Base-by-base conservation (phyloP, 176 grass and related monocot genomes). In the Aegilops longissima region DNA sequence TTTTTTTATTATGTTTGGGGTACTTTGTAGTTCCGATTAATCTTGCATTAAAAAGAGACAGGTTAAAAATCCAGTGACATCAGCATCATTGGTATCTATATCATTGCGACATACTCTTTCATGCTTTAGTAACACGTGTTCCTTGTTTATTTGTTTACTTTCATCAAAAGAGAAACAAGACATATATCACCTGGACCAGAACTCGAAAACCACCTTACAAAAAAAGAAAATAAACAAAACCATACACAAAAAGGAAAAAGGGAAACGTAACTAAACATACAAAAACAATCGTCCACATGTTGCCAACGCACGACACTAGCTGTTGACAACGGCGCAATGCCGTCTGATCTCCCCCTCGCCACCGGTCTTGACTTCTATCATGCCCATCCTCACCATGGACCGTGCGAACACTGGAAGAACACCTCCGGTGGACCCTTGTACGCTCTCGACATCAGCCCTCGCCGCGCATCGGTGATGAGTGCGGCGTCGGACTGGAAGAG, bases 401-500 rank as follows among this genome's bases (percentile, higher is more conserved):
- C 90, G 5, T 7, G 88, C 92, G 31, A 99, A 99, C 18, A 87
- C 90, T 83, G 39, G 76, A 91, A 92, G 86, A 99, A 99, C 10
- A 85, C 56, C n/a, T 89, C 86, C 1, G 64, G 38, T 7, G 81
- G 81, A 14, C 84, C 52, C 21, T 34, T 49, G 0, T 0, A 96
- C 75, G 73, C 68, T 78, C 34, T 65, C 44, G 66, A 99, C 81
- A 33, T 85, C 80, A 42, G 82, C 84, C 72, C 29, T 84, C 4
- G 90, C 42, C 3, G 86, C 0, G 88, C 38, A 73, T 93, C 79
- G 0, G 88, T 96, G 80, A 96, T 76, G 1, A 96, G 89, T 36
- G 97, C 80, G 4, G 92, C 90, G 72, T 99, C 97, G 3, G 97
- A 99, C 70, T 90, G 82, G 84, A 99, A 94, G 9, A 99, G 92